Base-by-base conservation (phyloP, 768 basidiomycete species). In the Coprinopsis strossmayeri region DNA sequence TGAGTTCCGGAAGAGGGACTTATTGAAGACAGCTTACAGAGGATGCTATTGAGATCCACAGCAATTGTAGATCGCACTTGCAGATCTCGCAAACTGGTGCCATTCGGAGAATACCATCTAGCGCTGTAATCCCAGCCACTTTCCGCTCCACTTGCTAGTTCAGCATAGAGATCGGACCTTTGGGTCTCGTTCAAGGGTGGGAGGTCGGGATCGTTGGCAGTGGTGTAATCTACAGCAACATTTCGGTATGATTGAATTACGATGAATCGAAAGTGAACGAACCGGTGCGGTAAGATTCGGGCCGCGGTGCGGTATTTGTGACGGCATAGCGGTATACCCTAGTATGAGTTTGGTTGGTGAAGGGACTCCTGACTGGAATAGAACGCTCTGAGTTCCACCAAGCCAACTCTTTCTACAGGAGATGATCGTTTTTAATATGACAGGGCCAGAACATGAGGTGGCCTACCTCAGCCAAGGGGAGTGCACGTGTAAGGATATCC, bases 111-210 rank as follows among this genome's bases (percentile, higher is more conserved):
- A 51, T 76, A 71, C 70, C 77, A 82, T 5, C 81, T 67, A 25
- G 72, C 65, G 27, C 76, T 77, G 49, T 74, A 78, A 55, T 79
- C 76, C 77, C 77, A 79, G 23, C 72, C 70, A 10, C 78, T 79
- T 68, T 97, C 94, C 0, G 91, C 94, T 28, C 90, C 92, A 46
- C 76, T 79, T 0, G 94, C 94, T 18, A 97, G 77, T 60, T 96
- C 89, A 4, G 86, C 77, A 57, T 93, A 96, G n/a, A 97, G 59
- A 0, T 70, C 76, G 0, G 76, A 74, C 34, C 74, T 71, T 59
- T 84, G 67, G 1, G 73, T 65, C 23, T 79, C 82, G 46, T 79
- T 86, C 46, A 91, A 65, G 5, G 79, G 65, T 1, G 79, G 71
- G 18, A 78, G 60, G 0, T 68, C 67, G 1, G 84, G 78, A 47